Base-by-base conservation (phyloP, 768 basidiomycete genomes). In the Mycena metata region DNA sequence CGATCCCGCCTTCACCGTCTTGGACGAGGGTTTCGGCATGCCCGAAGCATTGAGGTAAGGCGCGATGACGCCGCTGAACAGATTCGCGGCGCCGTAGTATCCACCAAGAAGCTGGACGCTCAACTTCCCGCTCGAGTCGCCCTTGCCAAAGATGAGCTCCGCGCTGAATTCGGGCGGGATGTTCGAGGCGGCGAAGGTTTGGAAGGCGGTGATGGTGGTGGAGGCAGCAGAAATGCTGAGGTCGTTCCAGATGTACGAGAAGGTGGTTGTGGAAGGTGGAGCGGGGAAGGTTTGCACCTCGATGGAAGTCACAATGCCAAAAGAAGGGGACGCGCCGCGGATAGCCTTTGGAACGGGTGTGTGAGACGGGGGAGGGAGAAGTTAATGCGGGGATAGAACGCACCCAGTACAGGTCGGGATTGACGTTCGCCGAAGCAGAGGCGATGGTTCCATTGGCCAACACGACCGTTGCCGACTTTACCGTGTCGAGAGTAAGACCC, bases 361-460 rank as follows among this genome's bases (percentile, higher is more conserved):
- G 57, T 52, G 9, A 43, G 64, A 30, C 39, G 4, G 0, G 35
- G 41, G 41, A 50, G 19, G n/a, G 17, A 33, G 54, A 9, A 23
- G 26, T 9, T 17, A 13, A 12, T 10, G 17, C 3, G 16, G 9
- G 6, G 23, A 10, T 39, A 11, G 39, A 33, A 64, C 81, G 30
- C 72, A 86, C 87, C 79, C 83, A 88, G 74, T 86, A 89, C 1
- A 90, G 77, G 60, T 90, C 85, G 0, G 82, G 58, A 66, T 88
- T 78, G 1, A 73, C 62, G 9, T 76, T 65, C 8, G 72, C 70
- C 0, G 82, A 83, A 9, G 84, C 80, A 24, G 79, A 80, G 7
- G 78, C 76, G 24, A 82, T 78, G 0, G 81, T 82, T 9, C 83
- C 84, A 65, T 85, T 82, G 0, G 83, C 84, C 16, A 86, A 76